Evolutionary conservation across 2,329 filamentous ascomycete species (phyloP), one percentile per base, ranked within the genome.

Genomic region (Gremmenia infestans): DNA sequence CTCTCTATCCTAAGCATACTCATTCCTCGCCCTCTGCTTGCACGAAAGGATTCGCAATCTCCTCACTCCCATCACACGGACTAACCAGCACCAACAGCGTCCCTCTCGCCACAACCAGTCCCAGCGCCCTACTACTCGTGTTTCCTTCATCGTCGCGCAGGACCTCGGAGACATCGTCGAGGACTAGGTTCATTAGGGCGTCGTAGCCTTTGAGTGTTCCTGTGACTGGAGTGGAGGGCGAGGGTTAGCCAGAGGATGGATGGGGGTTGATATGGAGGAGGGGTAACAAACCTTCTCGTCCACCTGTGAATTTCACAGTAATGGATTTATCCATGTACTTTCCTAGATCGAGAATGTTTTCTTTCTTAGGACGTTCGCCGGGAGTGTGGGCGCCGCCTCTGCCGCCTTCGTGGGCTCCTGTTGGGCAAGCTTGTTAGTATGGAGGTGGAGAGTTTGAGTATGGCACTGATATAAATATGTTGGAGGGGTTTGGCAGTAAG

Each of bases 291-390:
- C 91, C 89, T 79, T 97, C 91, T 58, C 93, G 79, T 1, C 94
- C 94, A 43, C 94, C 94, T 69, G 91, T 97, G 73, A 99, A 97
- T 76, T 97, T 97, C 71, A 99, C 92, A 9, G 82, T 88, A 65
- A 99, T 91, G 70, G 88, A 82, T 82, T 97, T 96, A 74, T 99
- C 91, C 88, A 96, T 91, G 74, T 97, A 99, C 77, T 96, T 96
- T 71, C 81, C 85, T 68, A 99, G 74, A 70, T 99, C 93, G 53
- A 99, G 83, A 67, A 99, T 99, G 72, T 97, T 97, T 75, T 99
- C 94, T 80, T 97, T 97, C 84, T 96, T 97, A 59, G 91, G 90
- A 67, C 87, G 83, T 74, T 95, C 89, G n/a, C 76, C 73, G 65
- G 76, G 28, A 28, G 28, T 28, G 28, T 28, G 28, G 28, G 28